Evolutionary conservation across 1,284 basidiomycete species (phyloP).

Genomic region (Leccinum pachyderme): DNA sequence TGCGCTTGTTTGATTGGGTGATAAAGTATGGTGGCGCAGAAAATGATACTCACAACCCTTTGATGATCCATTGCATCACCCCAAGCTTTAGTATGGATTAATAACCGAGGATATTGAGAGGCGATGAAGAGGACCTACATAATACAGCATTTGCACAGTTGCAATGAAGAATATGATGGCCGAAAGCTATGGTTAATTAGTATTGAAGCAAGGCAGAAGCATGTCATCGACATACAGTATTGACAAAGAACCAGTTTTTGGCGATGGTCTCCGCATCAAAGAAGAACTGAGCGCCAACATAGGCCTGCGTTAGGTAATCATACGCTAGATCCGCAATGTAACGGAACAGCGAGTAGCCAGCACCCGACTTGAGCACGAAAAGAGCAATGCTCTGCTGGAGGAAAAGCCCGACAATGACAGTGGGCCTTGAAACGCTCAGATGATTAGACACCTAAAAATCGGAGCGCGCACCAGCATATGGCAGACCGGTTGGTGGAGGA

Average conservation of each 20-base stretch:
- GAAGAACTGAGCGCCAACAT: slow-evolving; percentile 74
- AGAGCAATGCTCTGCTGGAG: slow-evolving; percentile 81
- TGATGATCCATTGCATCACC: slow-evolving; percentile 88
- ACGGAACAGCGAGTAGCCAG: slow-evolving; percentile 78
- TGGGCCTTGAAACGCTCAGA: slow-evolving; percentile 52
- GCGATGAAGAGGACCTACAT: slow-evolving; percentile 36
- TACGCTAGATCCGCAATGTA: slow-evolving; percentile 77
- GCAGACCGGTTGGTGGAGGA: slow-evolving; percentile 57
- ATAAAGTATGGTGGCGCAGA: neutral
- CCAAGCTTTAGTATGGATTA: slow-evolving; percentile 46
- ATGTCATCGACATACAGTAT: slow-evolving; percentile 48
- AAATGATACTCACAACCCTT: slow-evolving; percentile 57
- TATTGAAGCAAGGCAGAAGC: slow-evolving; percentile 2
- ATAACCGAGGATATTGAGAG: neutral
- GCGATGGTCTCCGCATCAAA: slow-evolving; percentile 60
- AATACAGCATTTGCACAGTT: slow-evolving; percentile 85
- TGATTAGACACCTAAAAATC: neutral
- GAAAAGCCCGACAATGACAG: slow-evolving; percentile 82
- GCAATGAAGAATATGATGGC: slow-evolving; percentile 88
- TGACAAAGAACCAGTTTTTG: slow-evolving; percentile 81
- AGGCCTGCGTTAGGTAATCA: slow-evolving; percentile 66
- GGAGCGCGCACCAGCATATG: slow-evolving; percentile 58
- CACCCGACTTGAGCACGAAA: slow-evolving; percentile 79
- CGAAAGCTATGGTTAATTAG: slow-evolving; percentile 45
- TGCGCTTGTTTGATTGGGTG: slow-evolving; percentile 46